These are phyloP conservation scores for Cercophora samala DNA, from an alignment of 495 filamentous ascomycete genomes.

Conservation along the genomic window DNA sequence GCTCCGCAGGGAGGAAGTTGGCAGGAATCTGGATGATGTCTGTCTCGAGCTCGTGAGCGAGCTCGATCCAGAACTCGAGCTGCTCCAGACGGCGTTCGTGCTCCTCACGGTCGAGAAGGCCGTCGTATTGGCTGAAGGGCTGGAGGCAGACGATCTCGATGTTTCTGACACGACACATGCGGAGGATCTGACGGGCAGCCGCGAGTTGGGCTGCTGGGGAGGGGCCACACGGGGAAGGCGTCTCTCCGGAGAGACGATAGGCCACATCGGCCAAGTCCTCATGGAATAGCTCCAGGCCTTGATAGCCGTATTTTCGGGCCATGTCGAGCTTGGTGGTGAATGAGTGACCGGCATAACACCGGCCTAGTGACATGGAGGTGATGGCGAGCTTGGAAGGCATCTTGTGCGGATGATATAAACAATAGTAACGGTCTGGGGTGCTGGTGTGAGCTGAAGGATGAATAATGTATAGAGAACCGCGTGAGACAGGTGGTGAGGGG, in stretches of 20 bases:
- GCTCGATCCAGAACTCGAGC: slow-evolving; percentile 64
- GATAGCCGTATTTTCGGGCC: slow-evolving; percentile 61
- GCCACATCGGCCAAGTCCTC: slow-evolving; percentile 72
- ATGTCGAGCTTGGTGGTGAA: slow-evolving; percentile 63
- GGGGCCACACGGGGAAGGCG: slow-evolving; percentile 28
- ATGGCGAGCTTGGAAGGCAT: slow-evolving; percentile 51
- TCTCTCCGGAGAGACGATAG: slow-evolving; percentile 20
- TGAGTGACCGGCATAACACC: slow-evolving; percentile 52
- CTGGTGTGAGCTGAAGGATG: not conserved
- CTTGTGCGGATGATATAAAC: not conserved
- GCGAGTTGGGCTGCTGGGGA: slow-evolving; percentile 47
- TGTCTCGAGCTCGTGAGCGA: slow-evolving; percentile 61
- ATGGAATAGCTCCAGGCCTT: slow-evolving; percentile 75
- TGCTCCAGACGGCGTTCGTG: slow-evolving; percentile 59
- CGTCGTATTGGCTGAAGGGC: slow-evolving; percentile 78
- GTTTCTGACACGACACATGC: slow-evolving; percentile 54
- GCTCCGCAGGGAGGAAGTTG: slow-evolving; percentile 59
- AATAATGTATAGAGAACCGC: not conserved
- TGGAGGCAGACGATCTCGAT: slow-evolving; percentile 70
- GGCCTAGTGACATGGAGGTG: slow-evolving; percentile 71
- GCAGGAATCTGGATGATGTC: slow-evolving; percentile 73
- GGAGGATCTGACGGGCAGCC: slow-evolving; percentile 56
- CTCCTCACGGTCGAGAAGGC: slow-evolving; percentile 60
- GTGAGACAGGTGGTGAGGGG: not conserved
- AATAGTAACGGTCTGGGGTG: not conserved